phyloP scores from a whole-genome alignment of 441 rosid species.

The Daphne laureola region DNA sequence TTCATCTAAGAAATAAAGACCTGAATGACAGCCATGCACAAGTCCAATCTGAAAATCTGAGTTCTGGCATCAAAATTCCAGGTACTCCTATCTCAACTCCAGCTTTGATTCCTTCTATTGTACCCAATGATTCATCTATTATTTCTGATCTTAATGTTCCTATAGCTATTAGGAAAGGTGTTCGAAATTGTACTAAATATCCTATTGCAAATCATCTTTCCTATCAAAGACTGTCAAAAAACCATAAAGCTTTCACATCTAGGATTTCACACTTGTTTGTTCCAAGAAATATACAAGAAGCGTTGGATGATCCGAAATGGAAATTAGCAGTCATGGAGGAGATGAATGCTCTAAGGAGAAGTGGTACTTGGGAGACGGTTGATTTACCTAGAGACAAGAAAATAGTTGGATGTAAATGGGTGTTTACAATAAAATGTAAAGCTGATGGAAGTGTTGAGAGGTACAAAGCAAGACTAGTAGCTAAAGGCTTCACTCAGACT shows the following conservation, averaged over 20 bases:
- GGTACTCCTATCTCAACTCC: too few relatives aligned
- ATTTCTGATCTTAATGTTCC: too few relatives aligned
- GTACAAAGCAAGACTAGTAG: neutral
- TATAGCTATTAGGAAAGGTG: too few relatives aligned
- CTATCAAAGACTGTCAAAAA: neutral
- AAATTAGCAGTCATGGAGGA: neutral
- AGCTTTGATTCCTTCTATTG: too few relatives aligned
- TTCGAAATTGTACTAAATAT: too few relatives aligned
- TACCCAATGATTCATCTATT: too few relatives aligned
- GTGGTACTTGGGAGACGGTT: neutral
- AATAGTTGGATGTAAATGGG: neutral
- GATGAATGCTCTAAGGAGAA: neutral
- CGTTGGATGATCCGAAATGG: neutral
- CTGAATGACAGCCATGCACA: too few relatives aligned
- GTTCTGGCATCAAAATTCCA: too few relatives aligned
- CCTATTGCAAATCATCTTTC: neutral
- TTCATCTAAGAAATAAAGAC: too few relatives aligned
- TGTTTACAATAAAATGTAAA: neutral
- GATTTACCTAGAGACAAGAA: neutral
- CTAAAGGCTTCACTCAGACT: neutral
- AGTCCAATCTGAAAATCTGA: too few relatives aligned
- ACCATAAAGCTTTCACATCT: neutral
- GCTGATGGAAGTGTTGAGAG: neutral
- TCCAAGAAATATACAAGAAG: neutral
- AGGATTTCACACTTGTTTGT: neutral